A percentile compares a stretch with the other conserved stretches of the same genome.
Conservation (phyloP, 1,284 basidiomycete species). For the Filobasidium uniguttulatum region DNA sequence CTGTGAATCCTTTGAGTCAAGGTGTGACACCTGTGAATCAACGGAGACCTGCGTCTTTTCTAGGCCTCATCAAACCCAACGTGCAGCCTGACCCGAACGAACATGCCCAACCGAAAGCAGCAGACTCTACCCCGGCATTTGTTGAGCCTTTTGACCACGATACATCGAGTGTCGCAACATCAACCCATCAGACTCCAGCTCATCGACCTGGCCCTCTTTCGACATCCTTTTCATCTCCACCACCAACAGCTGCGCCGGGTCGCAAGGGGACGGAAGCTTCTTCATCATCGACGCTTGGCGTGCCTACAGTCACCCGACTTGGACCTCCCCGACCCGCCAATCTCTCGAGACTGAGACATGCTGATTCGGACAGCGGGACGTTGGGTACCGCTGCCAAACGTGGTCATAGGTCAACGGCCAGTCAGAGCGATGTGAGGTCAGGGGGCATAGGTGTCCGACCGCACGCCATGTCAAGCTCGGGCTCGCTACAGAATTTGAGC, state of each 20-base stretch:
- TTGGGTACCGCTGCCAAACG: too few species aligned
- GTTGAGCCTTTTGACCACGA: too few species aligned
- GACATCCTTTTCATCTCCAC: neutral
- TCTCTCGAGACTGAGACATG: conserved; percentile 1
- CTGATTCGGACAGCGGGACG: too few species aligned
- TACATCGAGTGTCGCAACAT: too few species aligned
- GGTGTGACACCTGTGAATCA: conserved; percentile 2
- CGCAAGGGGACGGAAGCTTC: neutral
- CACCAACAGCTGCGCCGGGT: neutral
- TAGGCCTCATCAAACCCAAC: neutral
- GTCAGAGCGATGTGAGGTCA: too few species aligned
- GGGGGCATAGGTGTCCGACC: too few species aligned
- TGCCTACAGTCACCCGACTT: conserved; percentile 1
- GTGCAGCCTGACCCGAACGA: neutral
- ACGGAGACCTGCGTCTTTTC: neutral
- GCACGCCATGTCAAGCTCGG: too few species aligned
- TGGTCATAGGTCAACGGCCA: too few species aligned
- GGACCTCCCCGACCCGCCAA: conserved; percentile 7
- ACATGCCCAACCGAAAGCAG: neutral
- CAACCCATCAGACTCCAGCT: too few species aligned
- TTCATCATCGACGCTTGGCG: neutral
- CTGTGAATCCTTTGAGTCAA: too few species aligned
- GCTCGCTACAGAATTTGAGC: too few species aligned
- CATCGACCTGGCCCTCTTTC: neutral
- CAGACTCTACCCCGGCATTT: too few species aligned